Base-by-base conservation (phyloP, 2,329 filamentous ascomycete genomes). In the Pseudogymnoascus sp. region DNA sequence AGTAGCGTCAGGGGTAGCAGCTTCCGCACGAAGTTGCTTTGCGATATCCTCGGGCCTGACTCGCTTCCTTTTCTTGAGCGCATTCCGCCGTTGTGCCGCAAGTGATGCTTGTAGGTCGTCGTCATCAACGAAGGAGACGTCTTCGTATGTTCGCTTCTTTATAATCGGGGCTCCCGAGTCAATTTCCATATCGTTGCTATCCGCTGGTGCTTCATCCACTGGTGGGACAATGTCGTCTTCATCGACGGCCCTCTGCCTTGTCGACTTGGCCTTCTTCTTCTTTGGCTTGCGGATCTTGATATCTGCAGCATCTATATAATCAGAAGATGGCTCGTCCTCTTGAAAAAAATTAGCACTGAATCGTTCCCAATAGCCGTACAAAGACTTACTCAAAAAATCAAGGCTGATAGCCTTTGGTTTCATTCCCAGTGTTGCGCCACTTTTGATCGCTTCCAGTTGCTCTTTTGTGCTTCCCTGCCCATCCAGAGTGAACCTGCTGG, bases 211-310 rank as follows among this genome's bases (percentile, higher is more conserved):
- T 40, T 69, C 71, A 21, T 75, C 67, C 14, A 78, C 76, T 2
- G 74, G 66, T 1, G 80, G 78, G 63, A 86, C 80, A 4, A 87
- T 77, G 8, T 74, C 84, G 62, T 88, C 85, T 31, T 87, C 84
- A 43, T 87, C 84, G n/a, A 81, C 76, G 1, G 81, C 82, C 68
- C 88, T 89, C 71, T 89, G 85, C 60, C 90, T 82, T 1, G 88
- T 90, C 23, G 84, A 81, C 74, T 92, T 93, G 33, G 85, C 83
- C 76, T 93, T 95, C 78, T 93, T 96, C 77, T 88, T 97, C 77
- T 96, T 97, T 0, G 91, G 88, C 74, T 96, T 99, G 77, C 92
- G 96, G 66, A 97, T 83, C 75, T 97, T 99, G 71, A 97, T 84
- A 69, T 95, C 88, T 1, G 89, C 90, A 14, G 88, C 78, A 65